Evolutionary conservation across 1,284 basidiomycete genomes (phyloP).

Genomic region (Fomitopsis palustris): DNA sequence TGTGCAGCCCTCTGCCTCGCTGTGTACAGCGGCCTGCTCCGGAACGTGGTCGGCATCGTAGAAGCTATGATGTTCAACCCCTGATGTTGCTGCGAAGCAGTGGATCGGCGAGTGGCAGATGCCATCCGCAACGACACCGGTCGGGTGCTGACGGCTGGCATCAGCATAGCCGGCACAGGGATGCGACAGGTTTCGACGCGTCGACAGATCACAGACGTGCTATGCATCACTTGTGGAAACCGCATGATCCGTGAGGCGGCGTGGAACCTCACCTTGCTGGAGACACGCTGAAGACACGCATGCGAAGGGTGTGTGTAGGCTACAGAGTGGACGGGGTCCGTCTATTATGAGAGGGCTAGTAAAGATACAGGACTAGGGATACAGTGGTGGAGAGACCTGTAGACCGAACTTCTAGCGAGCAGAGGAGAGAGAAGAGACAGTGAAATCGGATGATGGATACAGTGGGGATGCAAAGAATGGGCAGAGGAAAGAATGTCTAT

Average conservation of each 20-base stretch:
- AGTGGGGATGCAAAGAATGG: not conserved
- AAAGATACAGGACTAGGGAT: conserved; percentile 14
- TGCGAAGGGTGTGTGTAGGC: not conserved
- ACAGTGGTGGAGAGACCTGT: conserved; percentile 15
- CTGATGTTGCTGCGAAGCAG: not conserved
- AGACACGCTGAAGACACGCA: not conserved
- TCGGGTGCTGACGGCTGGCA: not conserved
- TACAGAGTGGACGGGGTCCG: not conserved
- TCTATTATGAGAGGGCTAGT: not conserved
- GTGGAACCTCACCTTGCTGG: not conserved
- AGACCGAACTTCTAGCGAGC: conserved; percentile 6
- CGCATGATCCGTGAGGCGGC: not conserved
- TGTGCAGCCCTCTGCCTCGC: too few species aligned
- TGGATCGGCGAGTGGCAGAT: not conserved
- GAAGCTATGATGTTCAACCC: too few species aligned
- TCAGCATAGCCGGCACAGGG: not conserved
- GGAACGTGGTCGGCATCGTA: too few species aligned
- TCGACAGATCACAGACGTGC: not conserved
- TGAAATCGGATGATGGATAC: not conserved
- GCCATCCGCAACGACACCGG: not conserved
- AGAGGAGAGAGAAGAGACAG: conserved; percentile 1
- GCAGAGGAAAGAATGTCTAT: not conserved
- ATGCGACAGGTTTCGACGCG: not conserved
- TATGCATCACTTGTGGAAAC: not conserved
- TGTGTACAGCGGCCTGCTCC: too few species aligned